phyloP scores from a whole-genome alignment of 2,329 filamentous ascomycete species.

The Sarocladiaceae sp. region DNA sequence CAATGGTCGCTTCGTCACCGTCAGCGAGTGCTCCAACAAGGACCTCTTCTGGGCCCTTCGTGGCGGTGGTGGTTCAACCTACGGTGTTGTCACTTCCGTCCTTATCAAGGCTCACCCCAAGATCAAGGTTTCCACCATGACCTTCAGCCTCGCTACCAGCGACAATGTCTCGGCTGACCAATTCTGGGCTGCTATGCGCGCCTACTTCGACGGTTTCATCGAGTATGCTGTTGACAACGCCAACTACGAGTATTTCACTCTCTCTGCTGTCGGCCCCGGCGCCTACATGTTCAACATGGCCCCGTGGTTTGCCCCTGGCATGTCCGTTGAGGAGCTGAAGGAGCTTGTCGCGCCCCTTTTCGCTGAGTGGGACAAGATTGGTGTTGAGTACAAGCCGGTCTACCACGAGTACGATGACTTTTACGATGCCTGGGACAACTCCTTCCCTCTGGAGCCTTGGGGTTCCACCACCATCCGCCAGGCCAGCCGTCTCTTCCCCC shows the following conservation, averaged over 20 bases:
- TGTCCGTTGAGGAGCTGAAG: background rate
- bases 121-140: slow-evolving; percentile 25
- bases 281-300: slow-evolving; percentile 24
- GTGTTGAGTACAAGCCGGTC: slow-evolving; percentile 20
- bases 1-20: background rate
- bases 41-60: slow-evolving; percentile 57
- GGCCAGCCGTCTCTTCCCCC: slow-evolving; percentile 12
- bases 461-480: slow-evolving; percentile 19
- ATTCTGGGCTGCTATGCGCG: slow-evolving; percentile 23
- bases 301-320: slow-evolving; percentile 20
- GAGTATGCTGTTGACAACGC: slow-evolving; percentile 18
- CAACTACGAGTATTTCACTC: slow-evolving; percentile 20
- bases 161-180: slow-evolving; percentile 17
- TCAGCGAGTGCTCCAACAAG: slow-evolving; percentile 24
- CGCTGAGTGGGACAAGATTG: slow-evolving; percentile 23
- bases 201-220: slow-evolving; percentile 20
- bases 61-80: slow-evolving; percentile 47
- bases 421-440: slow-evolving; percentile 20
- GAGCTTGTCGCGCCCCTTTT: slow-evolving; percentile 26
- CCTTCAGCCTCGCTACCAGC: slow-evolving; percentile 18
- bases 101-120: slow-evolving; percentile 28
- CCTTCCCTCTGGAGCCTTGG: slow-evolving; percentile 19
- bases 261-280: slow-evolving; percentile 18
- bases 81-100: slow-evolving; percentile 35
- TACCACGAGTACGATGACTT: slow-evolving; percentile 21